Evolutionary conservation across 257 asterid genomes (phyloP), one percentile per base, ranked within the genome.

Genomic region (Cynanchum wilfordii): DNA sequence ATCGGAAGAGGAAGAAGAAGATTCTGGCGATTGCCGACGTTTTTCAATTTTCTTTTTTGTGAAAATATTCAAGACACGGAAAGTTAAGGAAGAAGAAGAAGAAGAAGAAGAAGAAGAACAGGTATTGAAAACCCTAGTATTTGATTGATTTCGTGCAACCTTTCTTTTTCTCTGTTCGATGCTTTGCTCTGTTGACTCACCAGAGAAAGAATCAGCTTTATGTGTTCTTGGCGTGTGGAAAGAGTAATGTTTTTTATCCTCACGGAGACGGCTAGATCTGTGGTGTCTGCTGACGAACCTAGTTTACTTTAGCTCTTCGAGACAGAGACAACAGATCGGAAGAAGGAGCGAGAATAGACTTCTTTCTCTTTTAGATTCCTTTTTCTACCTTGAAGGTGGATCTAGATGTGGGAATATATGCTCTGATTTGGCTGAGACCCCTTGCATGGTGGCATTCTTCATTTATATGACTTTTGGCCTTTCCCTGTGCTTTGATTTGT

Each of bases 301-400:
- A 56, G 79, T 80, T 82, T 75, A 75, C 79, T 80, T 63, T 67
- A 55, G 62, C 54, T 73, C 51, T 74, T 82, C 75, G 15, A 40
- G 60, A 79, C 70, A 75, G 15, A 40, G 60, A 79, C 70, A 75
- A 44, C 71, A 75, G 87, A 82, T 83, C 86, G 77, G 81, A 77
- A 69, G 74, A 78, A 59, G 82, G 64, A 63, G 8, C 3, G 10
- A 52, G 10, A 20, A 52, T 15, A 24, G 15, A 30, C 69, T 0
- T 19, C n/a, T 44, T 77, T 59, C 51, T 20, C 51, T 29, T 71
- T 30, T 58, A 33, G 72, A 70, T 71, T 72, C 47, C 1, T 42
- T 10, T 45, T n/a, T 66, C 38, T 30, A 69, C 67, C 15, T 27
- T 13, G 50, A 27, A 24, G 76, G 44, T 36, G 20, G 42, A 45